These are phyloP conservation scores for Ilex paraguariensis DNA, from an alignment of 305 asterid species.

Conservation along the genomic window DNA sequence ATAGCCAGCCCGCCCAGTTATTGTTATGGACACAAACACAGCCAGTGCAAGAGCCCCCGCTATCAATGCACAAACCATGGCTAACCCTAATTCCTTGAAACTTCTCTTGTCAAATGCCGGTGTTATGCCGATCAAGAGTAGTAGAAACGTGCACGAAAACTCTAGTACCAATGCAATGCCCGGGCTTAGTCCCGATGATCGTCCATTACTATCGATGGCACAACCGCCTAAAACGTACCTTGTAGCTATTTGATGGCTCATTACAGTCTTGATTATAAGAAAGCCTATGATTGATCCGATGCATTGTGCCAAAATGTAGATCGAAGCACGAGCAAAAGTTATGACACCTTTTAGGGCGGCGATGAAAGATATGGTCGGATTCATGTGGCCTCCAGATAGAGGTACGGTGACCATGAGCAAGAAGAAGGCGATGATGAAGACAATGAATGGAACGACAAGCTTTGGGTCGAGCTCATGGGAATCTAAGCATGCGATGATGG, in stretches of 20 bases:
- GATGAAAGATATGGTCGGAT: background rate
- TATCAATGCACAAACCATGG: background rate
- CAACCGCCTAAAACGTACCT: background rate
- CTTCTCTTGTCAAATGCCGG: conserved; percentile 2
- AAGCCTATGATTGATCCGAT: background rate
- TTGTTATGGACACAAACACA: conserved; percentile 2
- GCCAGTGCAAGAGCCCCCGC: conserved; percentile 1
- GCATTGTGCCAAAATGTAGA: background rate
- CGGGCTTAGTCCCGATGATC: background rate
- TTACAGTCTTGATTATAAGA: background rate
- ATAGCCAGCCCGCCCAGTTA: conserved; percentile 1
- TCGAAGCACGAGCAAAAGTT: background rate
- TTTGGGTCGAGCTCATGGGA: conserved; percentile 1
- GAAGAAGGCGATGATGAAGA: background rate
- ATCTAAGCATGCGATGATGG: background rate
- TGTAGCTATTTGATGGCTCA: background rate
- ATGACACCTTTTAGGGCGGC: conserved; percentile 1
- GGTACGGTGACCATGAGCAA: background rate
- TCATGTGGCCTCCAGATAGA: conserved; percentile 1
- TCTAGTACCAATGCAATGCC: background rate
- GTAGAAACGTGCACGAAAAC: background rate
- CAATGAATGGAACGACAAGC: background rate
- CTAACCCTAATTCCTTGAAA: background rate
- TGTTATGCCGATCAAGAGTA: background rate
- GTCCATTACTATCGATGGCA: background rate